Conservation (phyloP, 148 eudicot genomes). For the Agrostemma githago region DNA sequence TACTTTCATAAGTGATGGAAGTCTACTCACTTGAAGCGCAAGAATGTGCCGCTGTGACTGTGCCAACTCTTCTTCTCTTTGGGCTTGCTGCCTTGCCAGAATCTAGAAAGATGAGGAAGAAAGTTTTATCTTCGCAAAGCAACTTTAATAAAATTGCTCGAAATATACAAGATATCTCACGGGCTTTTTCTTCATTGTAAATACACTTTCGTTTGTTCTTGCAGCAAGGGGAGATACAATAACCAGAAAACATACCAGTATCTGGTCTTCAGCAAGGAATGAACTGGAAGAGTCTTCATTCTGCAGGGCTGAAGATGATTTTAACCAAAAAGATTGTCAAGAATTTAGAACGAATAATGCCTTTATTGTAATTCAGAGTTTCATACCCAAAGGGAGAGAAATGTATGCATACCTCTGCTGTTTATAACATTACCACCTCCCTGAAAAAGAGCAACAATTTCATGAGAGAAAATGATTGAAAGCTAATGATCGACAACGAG, state of each 20-base stretch:
- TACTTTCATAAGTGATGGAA: not conserved
- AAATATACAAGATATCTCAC: not conserved
- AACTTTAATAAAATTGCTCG: slow-evolving; percentile 8
- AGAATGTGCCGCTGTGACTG: slow-evolving; percentile 97
- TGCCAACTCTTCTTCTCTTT: slow-evolving; percentile 96
- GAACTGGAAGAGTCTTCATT: slow-evolving; percentile 54
- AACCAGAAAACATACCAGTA: slow-evolving; percentile 53
- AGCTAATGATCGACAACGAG: not conserved
- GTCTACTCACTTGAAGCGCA: slow-evolving; percentile 79
- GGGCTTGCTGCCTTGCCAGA: slow-evolving; percentile 99
- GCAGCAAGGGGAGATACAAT: not conserved
- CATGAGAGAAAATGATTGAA: slow-evolving; percentile 15
- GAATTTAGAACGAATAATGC: not conserved
- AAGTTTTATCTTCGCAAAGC: not conserved
- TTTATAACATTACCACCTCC: slow-evolving; percentile 24
- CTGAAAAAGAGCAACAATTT: slow-evolving; percentile 15
- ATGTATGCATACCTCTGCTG: slow-evolving; percentile 19
- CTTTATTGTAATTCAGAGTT: not conserved
- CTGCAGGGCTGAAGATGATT: slow-evolving; percentile 40
- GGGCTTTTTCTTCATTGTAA: not conserved
- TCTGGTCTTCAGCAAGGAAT: slow-evolving; percentile 86
- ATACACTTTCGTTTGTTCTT: not conserved
- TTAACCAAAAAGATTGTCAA: slow-evolving; percentile 15
- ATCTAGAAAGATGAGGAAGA: slow-evolving; percentile 37
- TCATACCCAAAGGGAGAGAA: slow-evolving; percentile 3